These are phyloP conservation scores for Neofusicoccum ribis DNA, from an alignment of 2,329 filamentous ascomycete species.

Conservation along the genomic window DNA sequence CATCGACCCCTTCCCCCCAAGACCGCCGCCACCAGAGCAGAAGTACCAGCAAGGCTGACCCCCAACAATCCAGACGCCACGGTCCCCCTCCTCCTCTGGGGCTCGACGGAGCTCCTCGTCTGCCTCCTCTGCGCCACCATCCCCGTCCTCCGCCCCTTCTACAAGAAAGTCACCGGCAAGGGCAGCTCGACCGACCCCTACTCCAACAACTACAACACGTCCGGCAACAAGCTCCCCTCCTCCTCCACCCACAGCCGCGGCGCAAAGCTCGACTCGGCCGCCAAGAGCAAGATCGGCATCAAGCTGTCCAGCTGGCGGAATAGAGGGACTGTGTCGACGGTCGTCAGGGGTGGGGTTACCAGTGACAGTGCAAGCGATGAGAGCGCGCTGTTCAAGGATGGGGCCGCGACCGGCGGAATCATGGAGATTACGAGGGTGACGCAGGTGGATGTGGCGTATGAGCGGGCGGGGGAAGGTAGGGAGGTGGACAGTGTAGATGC, in stretches of 20 bases:
- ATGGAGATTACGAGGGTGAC: background rate
- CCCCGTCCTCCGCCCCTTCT: conserved; percentile 45
- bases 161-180: conserved; percentile 24
- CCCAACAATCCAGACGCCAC: conserved; percentile 25
- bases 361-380: background rate
- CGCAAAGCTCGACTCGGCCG: background rate
- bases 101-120: conserved; percentile 44
- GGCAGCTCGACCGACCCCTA: background rate
- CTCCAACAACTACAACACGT: background rate
- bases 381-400: background rate
- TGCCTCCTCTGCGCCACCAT: conserved; percentile 56
- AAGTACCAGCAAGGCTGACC: too few relatives aligned
- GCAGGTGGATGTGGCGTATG: background rate
- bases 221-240: background rate
- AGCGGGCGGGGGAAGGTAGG: background rate
- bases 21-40: too few relatives aligned
- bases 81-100: conserved; percentile 34
- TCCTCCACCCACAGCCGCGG: too few relatives aligned
- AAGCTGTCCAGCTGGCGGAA: background rate
- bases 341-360: background rate
- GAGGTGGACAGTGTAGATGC: background rate
- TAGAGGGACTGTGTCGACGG: background rate
- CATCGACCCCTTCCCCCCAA: too few relatives aligned
- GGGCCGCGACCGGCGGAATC: background rate
- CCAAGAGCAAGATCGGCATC: background rate